Base-by-base conservation (phyloP, 108 stramenopile genomes). In the Parietichytrium sp. region DNA sequence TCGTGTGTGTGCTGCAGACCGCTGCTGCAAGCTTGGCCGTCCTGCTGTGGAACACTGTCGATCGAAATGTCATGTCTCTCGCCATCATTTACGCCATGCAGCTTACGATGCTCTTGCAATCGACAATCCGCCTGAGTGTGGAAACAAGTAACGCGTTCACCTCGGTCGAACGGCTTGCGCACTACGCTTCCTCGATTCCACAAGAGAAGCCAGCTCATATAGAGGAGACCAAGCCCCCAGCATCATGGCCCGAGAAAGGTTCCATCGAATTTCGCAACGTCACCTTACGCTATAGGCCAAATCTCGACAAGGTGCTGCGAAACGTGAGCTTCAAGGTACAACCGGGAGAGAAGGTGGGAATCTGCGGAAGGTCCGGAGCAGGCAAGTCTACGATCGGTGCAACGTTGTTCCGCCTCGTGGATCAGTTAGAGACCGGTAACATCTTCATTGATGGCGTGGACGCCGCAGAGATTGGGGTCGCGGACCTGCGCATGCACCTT, bases 401-500 rank as follows among this genome's bases (percentile, higher is more conserved):
- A 81, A 82, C 84, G 27, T 80, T 96, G 16, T 86, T 96, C 38
- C 91, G 96, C 10, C 78, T 95, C 15, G 92, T 94, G 23, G 47
- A 93, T 48, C 95, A 95, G 84, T 89, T 92, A 15, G 91, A 92
- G 48, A 55, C 72, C 3, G 96, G 96, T 33, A 54, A 55, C 31
- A 93, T 98, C 47, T 23, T 83, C 27, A 91, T 97, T 55, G 96
- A 96, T 83, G 93, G 93, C 6, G 86, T 95, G 3, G 93, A 98
- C 80, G 90, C 92, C 51, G 72, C 90, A 0, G 86, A 82, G 3
- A 26, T 98, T 1, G 96, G 95, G 3, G 84, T 98, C 51, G 93
- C 94, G 54, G 92, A 92, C 25, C 90, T 97, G 13, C 89, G 98
- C 29, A 88, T 80, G 4, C 54, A 55, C 80, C 79, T 98, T 27